Evolutionary conservation across 345 rosid species (phyloP).

Genomic region (Eucalyptus caleyi): DNA sequence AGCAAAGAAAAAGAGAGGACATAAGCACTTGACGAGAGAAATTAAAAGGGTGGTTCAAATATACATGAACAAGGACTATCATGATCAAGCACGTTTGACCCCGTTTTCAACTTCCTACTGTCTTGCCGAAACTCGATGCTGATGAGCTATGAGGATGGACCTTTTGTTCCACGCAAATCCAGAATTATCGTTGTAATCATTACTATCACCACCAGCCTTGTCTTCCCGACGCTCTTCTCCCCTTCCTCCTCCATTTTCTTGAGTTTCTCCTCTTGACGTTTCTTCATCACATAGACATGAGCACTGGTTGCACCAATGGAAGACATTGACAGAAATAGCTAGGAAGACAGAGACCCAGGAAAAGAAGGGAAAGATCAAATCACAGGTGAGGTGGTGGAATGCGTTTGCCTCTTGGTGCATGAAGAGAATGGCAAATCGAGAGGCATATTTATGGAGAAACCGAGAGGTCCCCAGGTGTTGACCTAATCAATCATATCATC

Average conservation of each 20-base stretch:
- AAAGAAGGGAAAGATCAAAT: neutral
- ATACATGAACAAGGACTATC: neutral
- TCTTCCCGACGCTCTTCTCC: neutral
- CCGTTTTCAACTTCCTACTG: neutral
- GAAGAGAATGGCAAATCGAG: neutral
- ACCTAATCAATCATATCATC: neutral
- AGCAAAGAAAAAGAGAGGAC: neutral
- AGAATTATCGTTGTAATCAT: neutral
- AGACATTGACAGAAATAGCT: neutral
- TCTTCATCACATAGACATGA: constrained; percentile 14
- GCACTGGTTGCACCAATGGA: constrained; percentile 15
- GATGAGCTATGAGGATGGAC: neutral
- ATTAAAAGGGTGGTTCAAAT: neutral
- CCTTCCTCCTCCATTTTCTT: neutral
- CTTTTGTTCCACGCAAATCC: neutral
- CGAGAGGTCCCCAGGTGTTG: neutral
- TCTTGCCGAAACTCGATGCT: neutral
- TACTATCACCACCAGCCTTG: neutral
- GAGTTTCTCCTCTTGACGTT: constrained; percentile 13
- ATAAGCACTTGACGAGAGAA: neutral
- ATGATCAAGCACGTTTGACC: neutral
- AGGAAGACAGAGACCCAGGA: neutral
- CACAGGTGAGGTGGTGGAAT: neutral
- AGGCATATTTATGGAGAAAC: neutral
- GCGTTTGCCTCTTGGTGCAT: neutral